These are phyloP conservation scores for Colletotrichum sp. DNA, from an alignment of 2,329 filamentous ascomycete genomes.

Conservation along the genomic window DNA sequence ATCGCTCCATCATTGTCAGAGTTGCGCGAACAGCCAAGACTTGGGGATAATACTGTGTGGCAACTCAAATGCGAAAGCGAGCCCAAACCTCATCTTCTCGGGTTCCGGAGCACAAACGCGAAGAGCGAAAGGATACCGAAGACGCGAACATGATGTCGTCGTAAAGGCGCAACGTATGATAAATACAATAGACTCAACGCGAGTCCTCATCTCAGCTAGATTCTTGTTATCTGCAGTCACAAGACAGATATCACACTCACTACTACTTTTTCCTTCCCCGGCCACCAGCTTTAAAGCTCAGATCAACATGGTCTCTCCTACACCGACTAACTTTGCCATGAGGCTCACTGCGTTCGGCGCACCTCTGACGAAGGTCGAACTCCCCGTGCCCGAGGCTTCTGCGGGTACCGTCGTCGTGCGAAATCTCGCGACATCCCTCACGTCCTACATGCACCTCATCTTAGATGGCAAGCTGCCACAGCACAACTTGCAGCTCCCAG, in stretches of 20 bases:
- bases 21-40: background rate
- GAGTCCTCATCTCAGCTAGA: background rate
- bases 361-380: background rate
- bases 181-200: background rate
- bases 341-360: background rate
- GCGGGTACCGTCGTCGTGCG: background rate
- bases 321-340: background rate
- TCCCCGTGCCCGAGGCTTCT: background rate
- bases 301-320: background rate
- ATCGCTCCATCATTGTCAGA: background rate
- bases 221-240: background rate
- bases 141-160: background rate
- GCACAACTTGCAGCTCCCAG: slow-evolving; percentile 22
- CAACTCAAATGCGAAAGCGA: background rate
- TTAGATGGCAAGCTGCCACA: background rate
- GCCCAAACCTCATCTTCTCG: background rate
- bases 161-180: background rate
- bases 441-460: background rate
- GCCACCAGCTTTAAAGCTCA: background rate
- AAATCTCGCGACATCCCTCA: background rate
- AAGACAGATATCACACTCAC: background rate
- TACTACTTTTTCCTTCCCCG: background rate
- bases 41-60: background rate
- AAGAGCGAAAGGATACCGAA: background rate
- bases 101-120: background rate